These are phyloP conservation scores for Didymella glomerata DNA, from an alignment of 2,329 filamentous ascomycete genomes.

Conservation along the genomic window DNA sequence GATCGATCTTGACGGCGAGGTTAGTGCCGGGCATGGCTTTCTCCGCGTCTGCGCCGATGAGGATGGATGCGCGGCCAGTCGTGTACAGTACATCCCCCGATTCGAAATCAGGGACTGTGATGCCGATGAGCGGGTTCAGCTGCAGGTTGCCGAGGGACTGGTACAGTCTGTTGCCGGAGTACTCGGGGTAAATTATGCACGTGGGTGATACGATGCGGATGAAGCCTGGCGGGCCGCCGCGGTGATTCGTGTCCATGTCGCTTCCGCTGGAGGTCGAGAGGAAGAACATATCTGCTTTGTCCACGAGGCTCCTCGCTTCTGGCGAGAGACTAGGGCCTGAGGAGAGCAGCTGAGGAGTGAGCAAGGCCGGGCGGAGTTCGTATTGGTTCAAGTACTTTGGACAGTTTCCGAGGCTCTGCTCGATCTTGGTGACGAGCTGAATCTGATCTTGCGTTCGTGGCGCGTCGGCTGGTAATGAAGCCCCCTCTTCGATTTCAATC, in stretches of 20 bases:
- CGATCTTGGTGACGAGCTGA: constrained; percentile 72
- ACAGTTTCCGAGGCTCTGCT: constrained; percentile 80
- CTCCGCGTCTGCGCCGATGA: constrained; percentile 70
- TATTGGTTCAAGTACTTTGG: constrained; percentile 88
- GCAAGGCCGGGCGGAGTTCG: constrained; percentile 63
- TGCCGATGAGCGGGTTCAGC: constrained; percentile 70
- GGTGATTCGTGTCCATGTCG: constrained; percentile 85
- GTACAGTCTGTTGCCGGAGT: constrained; percentile 83
- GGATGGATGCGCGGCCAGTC: constrained; percentile 72
- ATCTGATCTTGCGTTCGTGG: constrained; percentile 49
- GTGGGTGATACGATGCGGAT: constrained; percentile 71
- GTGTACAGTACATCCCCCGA: constrained; percentile 77
- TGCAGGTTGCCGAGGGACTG: constrained; percentile 82
- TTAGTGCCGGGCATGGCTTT: constrained; percentile 72
- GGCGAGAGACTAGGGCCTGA: constrained; percentile 59
- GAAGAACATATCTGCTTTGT: constrained; percentile 78
- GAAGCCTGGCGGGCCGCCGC: constrained; percentile 79
- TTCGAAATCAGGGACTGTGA: constrained; percentile 77
- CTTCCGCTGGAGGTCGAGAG: constrained; percentile 69
- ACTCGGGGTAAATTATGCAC: constrained; percentile 79
- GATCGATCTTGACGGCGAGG: constrained; percentile 73
- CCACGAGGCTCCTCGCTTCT: constrained; percentile 67
- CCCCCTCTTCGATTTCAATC: constrained; percentile 39
- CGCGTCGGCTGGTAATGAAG: constrained; percentile 7
- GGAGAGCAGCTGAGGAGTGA: constrained; percentile 63